Base-by-base conservation (phyloP, 768 basidiomycete genomes). In the Suillus luteus region DNA sequence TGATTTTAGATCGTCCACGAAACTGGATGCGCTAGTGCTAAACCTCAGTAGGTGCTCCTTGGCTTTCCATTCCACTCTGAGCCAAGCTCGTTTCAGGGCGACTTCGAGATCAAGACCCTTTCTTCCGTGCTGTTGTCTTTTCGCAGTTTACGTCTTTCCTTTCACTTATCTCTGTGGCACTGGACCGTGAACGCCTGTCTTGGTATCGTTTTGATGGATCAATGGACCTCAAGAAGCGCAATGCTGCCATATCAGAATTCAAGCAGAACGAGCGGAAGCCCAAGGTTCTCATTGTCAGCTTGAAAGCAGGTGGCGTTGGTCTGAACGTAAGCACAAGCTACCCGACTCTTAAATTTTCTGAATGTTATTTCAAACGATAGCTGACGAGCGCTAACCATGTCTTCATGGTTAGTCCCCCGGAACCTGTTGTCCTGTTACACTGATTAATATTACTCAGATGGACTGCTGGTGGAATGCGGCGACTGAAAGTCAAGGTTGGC, bases 391-490 rank as follows among this genome's bases (percentile, higher is more conserved):
- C 93, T 8, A 92, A 94, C 70, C 82, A 93, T 75, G 93, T 94
- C 12, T 94, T 91, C 72, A 91, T 95, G 91, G 92, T 90, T 67
- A 64, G 80, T 44, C 52, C 17, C 2, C 31, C 37, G 9, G n/a
- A 43, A 19, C 3, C 5, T 58, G 40, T 41, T 40, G 4, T 17
- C 27, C 24, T 38, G 63, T 2, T 55, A 10, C 59, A 64, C 62
- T 66, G 51, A 68, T 59, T 55, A 46, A 1, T 62, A 35, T 40
- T 46, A 54, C 49, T 11, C 62, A 93, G 92, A 94, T 94, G 92
- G 92, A 93, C 70, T 94, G 91, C 68, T 93, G 92, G 92, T 94
- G 92, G 92, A 94, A 93, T 72, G 85, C 90, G 5, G 91, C 92
- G 0, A 86, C 83, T 5, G 93, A 94, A 72, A 87, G 87, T 59